Percentiles rank a stretch among this genome's conserved stretches.
Conservation (phyloP, 805 yeast species). For the Lipomyces sp. region DNA sequence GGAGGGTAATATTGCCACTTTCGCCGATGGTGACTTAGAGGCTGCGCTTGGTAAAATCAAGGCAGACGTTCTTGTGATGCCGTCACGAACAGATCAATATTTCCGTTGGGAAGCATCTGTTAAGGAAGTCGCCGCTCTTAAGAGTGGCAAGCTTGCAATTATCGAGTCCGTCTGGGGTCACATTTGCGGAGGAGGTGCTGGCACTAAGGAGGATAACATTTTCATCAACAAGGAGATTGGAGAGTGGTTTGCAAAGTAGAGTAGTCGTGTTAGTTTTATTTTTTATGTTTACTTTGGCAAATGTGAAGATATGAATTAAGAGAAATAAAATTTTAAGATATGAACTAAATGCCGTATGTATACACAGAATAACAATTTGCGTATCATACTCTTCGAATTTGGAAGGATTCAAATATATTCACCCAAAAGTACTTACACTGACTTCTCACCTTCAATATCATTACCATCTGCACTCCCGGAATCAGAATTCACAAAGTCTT, state of each 20-base stretch:
- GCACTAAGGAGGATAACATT: constrained; percentile 20
- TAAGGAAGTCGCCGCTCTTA: constrained; percentile 24
- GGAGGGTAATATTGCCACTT: constrained; percentile 27
- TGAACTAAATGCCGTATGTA: too few relatives aligned
- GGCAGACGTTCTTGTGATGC: constrained; percentile 27
- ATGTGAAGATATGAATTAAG: too few relatives aligned
- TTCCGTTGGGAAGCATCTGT: constrained; percentile 27
- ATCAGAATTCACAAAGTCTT: too few relatives aligned
- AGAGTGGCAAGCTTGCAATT: constrained; percentile 23
- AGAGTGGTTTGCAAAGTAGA: constrained; percentile 17
- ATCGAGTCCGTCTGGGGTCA: constrained; percentile 30
- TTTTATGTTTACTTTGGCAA: too few relatives aligned
- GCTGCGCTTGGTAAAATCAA: constrained; percentile 23
- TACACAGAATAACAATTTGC: too few relatives aligned
- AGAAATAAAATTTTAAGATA: too few relatives aligned
- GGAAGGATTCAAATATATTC: too few relatives aligned
- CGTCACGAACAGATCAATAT: constrained; percentile 26
- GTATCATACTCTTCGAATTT: too few relatives aligned
- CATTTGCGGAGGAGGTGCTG: constrained; percentile 28
- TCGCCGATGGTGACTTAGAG: constrained; percentile 24
- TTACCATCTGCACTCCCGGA: too few relatives aligned
- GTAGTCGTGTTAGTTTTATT: too few relatives aligned
- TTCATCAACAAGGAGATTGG: constrained; percentile 19
- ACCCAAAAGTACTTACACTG: too few relatives aligned
- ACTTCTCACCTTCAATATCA: too few relatives aligned